phyloP scores from a whole-genome alignment of 306 rosid species.

The Trichosanthes cucumerina region DNA sequence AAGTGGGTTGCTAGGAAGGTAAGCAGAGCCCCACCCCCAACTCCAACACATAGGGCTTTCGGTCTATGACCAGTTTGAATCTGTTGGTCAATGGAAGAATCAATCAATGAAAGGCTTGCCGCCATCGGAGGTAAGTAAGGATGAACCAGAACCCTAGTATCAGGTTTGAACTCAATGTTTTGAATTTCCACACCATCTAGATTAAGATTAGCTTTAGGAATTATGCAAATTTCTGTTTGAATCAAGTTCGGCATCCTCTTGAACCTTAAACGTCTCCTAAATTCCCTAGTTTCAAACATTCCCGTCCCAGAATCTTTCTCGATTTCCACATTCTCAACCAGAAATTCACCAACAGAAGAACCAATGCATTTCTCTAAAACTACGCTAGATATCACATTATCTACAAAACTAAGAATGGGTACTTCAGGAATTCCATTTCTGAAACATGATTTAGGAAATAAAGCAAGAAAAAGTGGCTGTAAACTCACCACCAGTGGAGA shows the following conservation, averaged over 20 bases:
- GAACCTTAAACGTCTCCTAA: conserved; percentile 80
- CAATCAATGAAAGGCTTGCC: conserved; percentile 48
- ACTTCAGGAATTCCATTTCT: conserved; percentile 44
- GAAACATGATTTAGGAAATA: conserved; percentile 57
- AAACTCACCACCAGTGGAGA: conserved; percentile 33
- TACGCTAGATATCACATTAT: conserved; percentile 36
- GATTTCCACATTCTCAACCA: conserved; percentile 75
- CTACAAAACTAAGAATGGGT: conserved; percentile 59
- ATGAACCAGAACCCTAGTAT: conserved; percentile 54
- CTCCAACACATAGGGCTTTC: conserved; percentile 72
- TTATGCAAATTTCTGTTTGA: conserved; percentile 54
- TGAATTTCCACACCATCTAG: conserved; percentile 24
- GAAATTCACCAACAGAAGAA: conserved; percentile 59
- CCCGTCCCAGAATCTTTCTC: conserved; percentile 19
- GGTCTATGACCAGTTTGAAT: conserved; percentile 41
- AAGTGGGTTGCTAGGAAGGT: conserved; percentile 44
- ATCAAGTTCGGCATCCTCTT: conserved; percentile 78
- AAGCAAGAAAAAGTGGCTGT: conserved; percentile 59
- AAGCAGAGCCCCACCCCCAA: conserved; percentile 83
- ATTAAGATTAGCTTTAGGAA: conserved; percentile 22
- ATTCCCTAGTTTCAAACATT: conserved; percentile 29
- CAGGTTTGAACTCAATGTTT: conserved; percentile 34
- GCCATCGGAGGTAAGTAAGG: conserved; percentile 78
- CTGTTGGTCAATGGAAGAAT: conserved; percentile 22
- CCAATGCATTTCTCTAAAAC: conserved; percentile 45